Evolutionary conservation across 2,329 filamentous ascomycete species (phyloP).

Genomic region (Capronia americana): DNA sequence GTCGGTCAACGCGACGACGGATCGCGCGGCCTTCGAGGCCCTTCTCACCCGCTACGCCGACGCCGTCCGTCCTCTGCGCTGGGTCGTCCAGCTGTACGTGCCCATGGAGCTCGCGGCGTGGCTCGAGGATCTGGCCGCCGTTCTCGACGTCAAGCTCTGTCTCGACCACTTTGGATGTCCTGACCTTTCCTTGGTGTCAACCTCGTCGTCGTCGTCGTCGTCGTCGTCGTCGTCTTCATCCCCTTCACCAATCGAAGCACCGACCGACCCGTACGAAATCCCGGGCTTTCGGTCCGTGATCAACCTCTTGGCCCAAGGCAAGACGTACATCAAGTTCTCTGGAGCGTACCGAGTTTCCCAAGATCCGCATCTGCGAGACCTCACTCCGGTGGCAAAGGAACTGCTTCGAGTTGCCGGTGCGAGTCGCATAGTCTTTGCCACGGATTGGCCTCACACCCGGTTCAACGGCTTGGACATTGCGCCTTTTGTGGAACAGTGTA

Average conservation of each 20-base stretch:
- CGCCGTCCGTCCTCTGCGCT: slow-evolving; percentile 57
- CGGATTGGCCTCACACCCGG: slow-evolving; percentile 70
- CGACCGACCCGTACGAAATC: neutral
- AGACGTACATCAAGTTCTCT: slow-evolving; percentile 41
- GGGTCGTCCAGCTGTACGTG: slow-evolving; percentile 66
- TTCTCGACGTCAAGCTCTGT: slow-evolving; percentile 53
- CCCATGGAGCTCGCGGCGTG: slow-evolving; percentile 58
- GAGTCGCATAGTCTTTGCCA: slow-evolving; percentile 61
- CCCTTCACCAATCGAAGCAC: slow-evolving; percentile 46
- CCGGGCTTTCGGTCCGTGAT: neutral
- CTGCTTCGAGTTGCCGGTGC: slow-evolving; percentile 46
- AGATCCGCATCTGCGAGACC: neutral
- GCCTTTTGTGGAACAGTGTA: neutral
- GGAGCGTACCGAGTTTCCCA: neutral
- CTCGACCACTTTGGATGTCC: slow-evolving; percentile 67
- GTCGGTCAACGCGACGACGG: slow-evolving; percentile 55
- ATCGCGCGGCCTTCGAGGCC: slow-evolving; percentile 49
- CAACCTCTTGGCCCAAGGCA: neutral
- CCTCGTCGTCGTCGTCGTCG: too few species aligned
- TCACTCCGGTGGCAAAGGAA: neutral
- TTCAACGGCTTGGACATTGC: neutral
- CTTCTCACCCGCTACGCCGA: slow-evolving; percentile 55
- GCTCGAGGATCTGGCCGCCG: slow-evolving; percentile 56
- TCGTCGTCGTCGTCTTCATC: too few species aligned
- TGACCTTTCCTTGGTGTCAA: slow-evolving; percentile 40